phyloP scores from a whole-genome alignment of 768 basidiomycete genomes.

The Auriscalpium vulgare region DNA sequence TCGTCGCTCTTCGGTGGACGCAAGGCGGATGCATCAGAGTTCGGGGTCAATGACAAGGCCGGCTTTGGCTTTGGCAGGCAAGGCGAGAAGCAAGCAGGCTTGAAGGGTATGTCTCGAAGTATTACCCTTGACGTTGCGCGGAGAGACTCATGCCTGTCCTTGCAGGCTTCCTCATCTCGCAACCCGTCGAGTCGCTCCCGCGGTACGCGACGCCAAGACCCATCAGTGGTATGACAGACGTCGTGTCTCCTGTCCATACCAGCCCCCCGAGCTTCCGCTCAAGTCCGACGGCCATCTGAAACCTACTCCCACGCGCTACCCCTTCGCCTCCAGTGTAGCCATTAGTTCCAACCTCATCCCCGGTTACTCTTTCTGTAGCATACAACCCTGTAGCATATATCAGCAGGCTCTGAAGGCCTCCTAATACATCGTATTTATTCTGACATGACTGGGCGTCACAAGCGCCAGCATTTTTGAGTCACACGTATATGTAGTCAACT shows the following conservation, averaged over 20 bases:
- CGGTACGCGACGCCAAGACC: constrained; percentile 35
- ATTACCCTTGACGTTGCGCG: not conserved
- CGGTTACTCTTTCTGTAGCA: too few species aligned
- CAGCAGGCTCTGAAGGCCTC: too few species aligned
- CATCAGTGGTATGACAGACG: constrained; percentile 1
- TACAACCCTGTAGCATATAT: too few species aligned
- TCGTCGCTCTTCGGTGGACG: constrained; percentile 13
- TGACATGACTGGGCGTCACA: too few species aligned
- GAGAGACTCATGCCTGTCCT: not conserved
- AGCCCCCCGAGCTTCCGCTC: constrained; percentile 17
- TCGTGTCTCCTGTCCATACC: constrained; percentile 1
- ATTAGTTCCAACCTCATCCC: too few species aligned
- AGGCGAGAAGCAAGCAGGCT: constrained; percentile 68
- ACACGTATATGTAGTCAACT: not conserved
- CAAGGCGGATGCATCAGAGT: constrained; percentile 6
- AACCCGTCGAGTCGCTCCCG: constrained; percentile 50
- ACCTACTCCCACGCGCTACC: too few species aligned
- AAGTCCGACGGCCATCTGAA: constrained; percentile 23
- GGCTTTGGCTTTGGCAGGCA: constrained; percentile 76
- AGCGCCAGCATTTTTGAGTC: too few species aligned
- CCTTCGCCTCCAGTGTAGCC: too few species aligned
- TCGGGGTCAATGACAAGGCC: constrained; percentile 23
- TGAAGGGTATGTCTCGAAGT: constrained; percentile 39
- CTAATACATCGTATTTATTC: too few species aligned
- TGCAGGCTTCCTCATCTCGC: constrained; percentile 48